Conservation (phyloP, 306 rosid genomes). For the Ormosia semicastrata region DNA sequence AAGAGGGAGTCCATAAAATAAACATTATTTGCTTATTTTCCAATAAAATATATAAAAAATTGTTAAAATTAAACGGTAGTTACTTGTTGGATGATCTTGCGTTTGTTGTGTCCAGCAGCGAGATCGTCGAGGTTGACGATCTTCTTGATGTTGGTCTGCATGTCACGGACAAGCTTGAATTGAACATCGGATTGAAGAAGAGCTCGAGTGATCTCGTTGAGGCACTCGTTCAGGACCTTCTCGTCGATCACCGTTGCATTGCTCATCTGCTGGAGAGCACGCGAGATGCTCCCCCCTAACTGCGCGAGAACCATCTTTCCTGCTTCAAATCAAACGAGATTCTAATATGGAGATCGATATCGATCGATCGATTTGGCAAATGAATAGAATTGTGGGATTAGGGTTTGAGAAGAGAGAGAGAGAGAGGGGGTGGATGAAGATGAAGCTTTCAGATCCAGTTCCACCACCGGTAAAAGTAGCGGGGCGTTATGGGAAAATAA, state of each 20-base stretch:
- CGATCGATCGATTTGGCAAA: too few relatives aligned
- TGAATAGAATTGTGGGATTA: neutral
- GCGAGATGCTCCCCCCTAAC: slow-evolving; percentile 88
- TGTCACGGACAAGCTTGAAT: slow-evolving; percentile 82
- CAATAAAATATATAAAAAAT: too few relatives aligned
- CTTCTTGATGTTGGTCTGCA: slow-evolving; percentile 86
- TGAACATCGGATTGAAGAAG: slow-evolving; percentile 90
- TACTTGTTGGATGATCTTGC: slow-evolving; percentile 86
- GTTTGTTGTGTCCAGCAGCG: slow-evolving; percentile 93
- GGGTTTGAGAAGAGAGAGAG: neutral
- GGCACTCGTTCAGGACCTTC: slow-evolving; percentile 82
- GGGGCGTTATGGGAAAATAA: neutral
- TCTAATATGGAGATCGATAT: too few relatives aligned
- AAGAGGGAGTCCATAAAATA: too few relatives aligned
- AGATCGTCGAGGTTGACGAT: slow-evolving; percentile 85
- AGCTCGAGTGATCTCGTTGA: slow-evolving; percentile 91
- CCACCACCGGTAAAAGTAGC: slow-evolving; percentile 11
- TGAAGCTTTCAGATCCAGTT: neutral
- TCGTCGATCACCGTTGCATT: slow-evolving; percentile 87
- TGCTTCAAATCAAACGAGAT: neutral
- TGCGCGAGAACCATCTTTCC: slow-evolving; percentile 81
- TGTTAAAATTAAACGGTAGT: too few relatives aligned
- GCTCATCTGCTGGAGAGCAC: slow-evolving; percentile 98
- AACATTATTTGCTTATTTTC: too few relatives aligned
- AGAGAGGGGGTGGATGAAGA: neutral